These are phyloP conservation scores for Aspergillus fructus DNA, from an alignment of 2,329 filamentous ascomycete genomes.

Conservation along the genomic window DNA sequence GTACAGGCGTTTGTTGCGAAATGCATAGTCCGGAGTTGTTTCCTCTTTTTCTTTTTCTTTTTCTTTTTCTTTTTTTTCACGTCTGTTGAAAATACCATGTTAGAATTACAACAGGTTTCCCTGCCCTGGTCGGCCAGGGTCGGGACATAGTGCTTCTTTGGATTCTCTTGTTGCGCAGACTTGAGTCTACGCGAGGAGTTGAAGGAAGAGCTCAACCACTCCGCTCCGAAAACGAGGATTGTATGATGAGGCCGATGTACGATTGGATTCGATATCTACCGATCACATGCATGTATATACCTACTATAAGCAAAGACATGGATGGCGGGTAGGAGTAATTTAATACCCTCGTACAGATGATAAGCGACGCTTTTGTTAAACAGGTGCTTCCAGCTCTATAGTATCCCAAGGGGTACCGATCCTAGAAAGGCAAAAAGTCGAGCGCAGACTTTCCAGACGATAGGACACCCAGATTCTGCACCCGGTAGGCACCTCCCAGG, in stretches of 20 bases:
- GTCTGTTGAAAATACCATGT: slow-evolving; percentile 7
- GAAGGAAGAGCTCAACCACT: slow-evolving; percentile 15
- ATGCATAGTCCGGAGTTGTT: slow-evolving; percentile 37
- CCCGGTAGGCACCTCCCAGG: background rate
- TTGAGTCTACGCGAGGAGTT: background rate
- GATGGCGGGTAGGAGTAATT: background rate
- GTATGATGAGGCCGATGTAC: background rate
- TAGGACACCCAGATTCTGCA: background rate
- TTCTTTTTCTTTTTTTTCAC: slow-evolving; percentile 2
- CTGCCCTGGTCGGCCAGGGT: slow-evolving; percentile 4
- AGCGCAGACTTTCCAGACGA: background rate
- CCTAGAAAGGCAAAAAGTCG: background rate
- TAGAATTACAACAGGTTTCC: slow-evolving; percentile 1
- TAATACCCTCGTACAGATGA: background rate
- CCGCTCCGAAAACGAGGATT: slow-evolving; percentile 17
- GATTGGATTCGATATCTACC: background rate
- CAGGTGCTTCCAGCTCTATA: background rate
- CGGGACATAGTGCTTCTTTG: background rate
- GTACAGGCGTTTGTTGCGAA: slow-evolving; percentile 33
- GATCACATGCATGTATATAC: slow-evolving; percentile 2
- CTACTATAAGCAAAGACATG: background rate
- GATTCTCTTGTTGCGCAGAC: background rate
- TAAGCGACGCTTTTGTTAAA: background rate
- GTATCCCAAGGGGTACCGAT: background rate
- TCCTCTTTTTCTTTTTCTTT: slow-evolving; percentile 4